Conservation (phyloP, 148 eudicot species). For the Simmondsia chinensis region DNA sequence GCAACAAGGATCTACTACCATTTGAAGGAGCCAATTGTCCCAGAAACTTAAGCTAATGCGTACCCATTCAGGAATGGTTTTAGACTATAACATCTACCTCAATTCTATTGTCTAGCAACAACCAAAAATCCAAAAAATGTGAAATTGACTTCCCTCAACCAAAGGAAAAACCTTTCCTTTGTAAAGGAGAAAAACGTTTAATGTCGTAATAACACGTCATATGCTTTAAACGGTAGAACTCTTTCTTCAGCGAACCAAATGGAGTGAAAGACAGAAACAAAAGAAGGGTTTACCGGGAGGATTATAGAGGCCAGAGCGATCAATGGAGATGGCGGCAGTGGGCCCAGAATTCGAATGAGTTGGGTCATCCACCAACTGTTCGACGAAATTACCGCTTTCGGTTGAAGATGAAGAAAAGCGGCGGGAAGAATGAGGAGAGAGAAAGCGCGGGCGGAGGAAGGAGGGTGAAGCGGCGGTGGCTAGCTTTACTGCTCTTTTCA, state of each 20-base stretch:
- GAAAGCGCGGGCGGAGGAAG: constrained; percentile 14
- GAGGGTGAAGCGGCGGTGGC: constrained; percentile 26
- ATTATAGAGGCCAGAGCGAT: constrained; percentile 61
- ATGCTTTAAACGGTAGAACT: too few relatives aligned
- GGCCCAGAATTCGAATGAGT: constrained; percentile 9
- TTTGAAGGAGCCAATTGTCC: too few relatives aligned
- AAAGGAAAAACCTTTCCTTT: too few relatives aligned
- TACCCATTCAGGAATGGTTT: too few relatives aligned
- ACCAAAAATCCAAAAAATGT: not conserved
- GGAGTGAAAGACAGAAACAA: too few relatives aligned
- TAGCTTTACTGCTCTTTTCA: constrained; percentile 34
- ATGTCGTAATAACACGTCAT: too few relatives aligned
- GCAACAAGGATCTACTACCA: too few relatives aligned
- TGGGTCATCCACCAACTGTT: constrained; percentile 32
- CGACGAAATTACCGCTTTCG: constrained; percentile 29
- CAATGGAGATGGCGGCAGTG: constrained; percentile 55
- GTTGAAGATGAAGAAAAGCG: constrained; percentile 24
- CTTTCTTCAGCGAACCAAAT: too few relatives aligned
- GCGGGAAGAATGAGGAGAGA: constrained; percentile 12
- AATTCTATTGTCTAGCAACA: too few relatives aligned
- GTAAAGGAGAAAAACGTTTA: too few relatives aligned
- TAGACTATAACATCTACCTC: too few relatives aligned
- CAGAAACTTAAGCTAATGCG: too few relatives aligned
- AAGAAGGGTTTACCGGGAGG: constrained; percentile 38
- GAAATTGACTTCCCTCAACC: not conserved